These are phyloP conservation scores for Pythium pyrilobum DNA, from an alignment of 352 stramenopile genomes.

Conservation along the genomic window DNA sequence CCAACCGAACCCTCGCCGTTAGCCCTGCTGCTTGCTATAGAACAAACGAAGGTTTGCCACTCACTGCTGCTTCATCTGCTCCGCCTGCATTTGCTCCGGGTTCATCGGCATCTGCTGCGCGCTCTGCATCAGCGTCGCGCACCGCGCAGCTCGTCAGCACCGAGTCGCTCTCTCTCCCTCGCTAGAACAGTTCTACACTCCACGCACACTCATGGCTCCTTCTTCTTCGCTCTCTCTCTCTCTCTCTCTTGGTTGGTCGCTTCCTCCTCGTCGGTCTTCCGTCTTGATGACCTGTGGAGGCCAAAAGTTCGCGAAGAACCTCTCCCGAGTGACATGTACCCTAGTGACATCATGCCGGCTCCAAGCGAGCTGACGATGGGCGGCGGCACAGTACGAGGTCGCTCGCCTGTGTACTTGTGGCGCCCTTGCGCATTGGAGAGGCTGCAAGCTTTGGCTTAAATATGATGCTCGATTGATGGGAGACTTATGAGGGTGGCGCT, in stretches of 20 bases:
- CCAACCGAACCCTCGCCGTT: neutral
- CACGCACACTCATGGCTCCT: too few species aligned
- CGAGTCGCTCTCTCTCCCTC: neutral
- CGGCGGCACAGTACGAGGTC: too few species aligned
- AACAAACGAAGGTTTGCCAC: neutral
- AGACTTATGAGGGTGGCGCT: too few species aligned
- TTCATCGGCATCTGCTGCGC: constrained; percentile 39
- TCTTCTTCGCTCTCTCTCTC: too few species aligned
- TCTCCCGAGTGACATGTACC: neutral
- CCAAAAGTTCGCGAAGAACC: constrained; percentile 3
- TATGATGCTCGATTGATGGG: too few species aligned
- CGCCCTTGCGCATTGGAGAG: too few species aligned
- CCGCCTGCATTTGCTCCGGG: constrained; percentile 80
- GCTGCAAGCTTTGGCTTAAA: too few species aligned
- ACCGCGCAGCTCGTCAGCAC: neutral
- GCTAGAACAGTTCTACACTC: too few species aligned
- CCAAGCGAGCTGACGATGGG: too few species aligned
- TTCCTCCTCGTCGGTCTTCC: neutral
- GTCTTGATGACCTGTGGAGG: constrained; percentile 1
- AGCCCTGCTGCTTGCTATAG: neutral
- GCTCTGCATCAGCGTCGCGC: too few species aligned
- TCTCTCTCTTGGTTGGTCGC: neutral
- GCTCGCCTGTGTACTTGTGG: too few species aligned
- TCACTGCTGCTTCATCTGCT: constrained; percentile 83
- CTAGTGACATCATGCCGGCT: constrained; percentile 4